phyloP scores from a whole-genome alignment of 345 rosid genomes.

The Brassica juncea region DNA sequence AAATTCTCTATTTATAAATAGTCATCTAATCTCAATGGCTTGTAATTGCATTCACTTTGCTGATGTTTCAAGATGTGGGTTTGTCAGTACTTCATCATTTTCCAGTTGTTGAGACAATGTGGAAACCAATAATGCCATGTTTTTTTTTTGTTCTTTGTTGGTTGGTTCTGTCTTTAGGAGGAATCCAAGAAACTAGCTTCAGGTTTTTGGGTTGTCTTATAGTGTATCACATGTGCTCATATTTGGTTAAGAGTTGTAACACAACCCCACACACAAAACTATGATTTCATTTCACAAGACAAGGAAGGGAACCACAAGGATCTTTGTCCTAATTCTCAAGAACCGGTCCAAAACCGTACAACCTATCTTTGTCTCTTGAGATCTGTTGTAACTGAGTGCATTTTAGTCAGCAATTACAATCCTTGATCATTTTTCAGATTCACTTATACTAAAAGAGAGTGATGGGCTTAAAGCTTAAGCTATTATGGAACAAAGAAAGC shows the following conservation, averaged over 20 bases:
- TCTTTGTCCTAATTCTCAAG: background rate
- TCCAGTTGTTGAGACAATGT: background rate
- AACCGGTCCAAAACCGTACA: background rate
- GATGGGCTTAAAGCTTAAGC: background rate
- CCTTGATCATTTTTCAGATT: background rate
- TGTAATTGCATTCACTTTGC: background rate
- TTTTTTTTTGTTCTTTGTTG: background rate
- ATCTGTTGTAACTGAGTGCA: background rate
- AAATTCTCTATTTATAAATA: background rate
- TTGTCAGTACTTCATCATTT: background rate
- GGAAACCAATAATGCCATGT: background rate
- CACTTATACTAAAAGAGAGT: background rate
- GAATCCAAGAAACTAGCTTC: background rate
- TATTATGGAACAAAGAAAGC: background rate
- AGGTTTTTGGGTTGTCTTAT: background rate
- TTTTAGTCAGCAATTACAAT: background rate
- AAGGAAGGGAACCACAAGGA: background rate
- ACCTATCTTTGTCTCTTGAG: constrained; percentile 1
- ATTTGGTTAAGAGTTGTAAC: background rate
- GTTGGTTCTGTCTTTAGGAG: background rate
- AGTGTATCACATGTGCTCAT: background rate
- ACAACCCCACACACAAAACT: background rate
- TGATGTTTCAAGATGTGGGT: background rate
- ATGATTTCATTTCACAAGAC: background rate
- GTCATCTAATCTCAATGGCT: background rate